Conservation (phyloP, 2,329 filamentous ascomycete genomes). For the Tolypocladium guangdongense region DNA sequence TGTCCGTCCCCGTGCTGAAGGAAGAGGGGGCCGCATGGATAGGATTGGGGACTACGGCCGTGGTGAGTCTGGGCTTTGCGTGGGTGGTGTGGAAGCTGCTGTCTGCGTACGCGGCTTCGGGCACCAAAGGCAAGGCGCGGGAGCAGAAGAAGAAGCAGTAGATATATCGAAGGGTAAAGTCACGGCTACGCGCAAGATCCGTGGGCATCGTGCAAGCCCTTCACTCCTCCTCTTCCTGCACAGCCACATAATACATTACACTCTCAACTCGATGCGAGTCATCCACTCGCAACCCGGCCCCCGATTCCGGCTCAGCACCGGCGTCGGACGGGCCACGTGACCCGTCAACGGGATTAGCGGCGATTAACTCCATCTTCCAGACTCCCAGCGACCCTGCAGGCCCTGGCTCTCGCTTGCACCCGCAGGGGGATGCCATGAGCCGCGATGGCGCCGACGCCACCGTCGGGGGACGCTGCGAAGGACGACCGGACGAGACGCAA, state of each 20-base stretch:
- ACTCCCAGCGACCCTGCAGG: no score
- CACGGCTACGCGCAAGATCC: not conserved
- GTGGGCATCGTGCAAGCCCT: not conserved
- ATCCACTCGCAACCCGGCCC: not conserved
- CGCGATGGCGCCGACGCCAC: constrained; percentile 19
- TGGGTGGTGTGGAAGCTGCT: constrained; percentile 56
- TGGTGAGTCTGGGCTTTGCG: constrained; percentile 52
- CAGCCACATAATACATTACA: not conserved
- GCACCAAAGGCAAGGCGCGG: constrained; percentile 7
- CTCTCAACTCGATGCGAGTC: not conserved
- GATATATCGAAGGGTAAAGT: not conserved
- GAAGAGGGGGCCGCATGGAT: constrained; percentile 36
- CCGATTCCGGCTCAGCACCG: not conserved
- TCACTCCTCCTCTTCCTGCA: not conserved
- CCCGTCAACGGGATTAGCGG: constrained; percentile 5
- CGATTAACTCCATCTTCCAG: not conserved
- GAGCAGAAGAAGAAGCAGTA: constrained; percentile 13
- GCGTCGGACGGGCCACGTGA: constrained; percentile 4
- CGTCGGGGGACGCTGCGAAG: constrained; percentile 15
- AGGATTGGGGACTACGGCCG: constrained; percentile 44
- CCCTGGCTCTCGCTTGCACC: not conserved
- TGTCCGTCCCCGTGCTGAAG: constrained; percentile 57
- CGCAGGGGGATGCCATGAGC: constrained; percentile 9
- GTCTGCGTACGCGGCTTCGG: constrained; percentile 3
- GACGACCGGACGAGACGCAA: constrained; percentile 24